These are phyloP conservation scores for Naegleria fowleri DNA, from an alignment of 208 protist genomes.

Conservation along the genomic window DNA sequence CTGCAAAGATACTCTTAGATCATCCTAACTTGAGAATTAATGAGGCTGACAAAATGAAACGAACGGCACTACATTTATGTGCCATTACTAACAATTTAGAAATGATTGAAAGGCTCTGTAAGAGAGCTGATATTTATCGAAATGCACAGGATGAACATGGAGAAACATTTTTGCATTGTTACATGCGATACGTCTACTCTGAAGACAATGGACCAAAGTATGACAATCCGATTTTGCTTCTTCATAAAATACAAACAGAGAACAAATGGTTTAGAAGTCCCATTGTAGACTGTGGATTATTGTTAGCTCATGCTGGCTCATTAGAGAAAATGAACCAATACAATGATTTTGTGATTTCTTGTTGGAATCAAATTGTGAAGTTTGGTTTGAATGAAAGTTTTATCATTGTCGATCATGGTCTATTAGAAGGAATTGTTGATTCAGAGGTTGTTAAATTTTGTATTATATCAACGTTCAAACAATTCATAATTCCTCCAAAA, in stretches of 20 bases:
- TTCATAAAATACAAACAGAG: not conserved
- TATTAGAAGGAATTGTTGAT: not conserved
- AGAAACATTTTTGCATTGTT: not conserved
- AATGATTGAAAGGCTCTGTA: not conserved
- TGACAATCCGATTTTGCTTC: not conserved
- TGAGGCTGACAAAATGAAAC: not conserved
- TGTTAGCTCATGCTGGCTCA: not conserved
- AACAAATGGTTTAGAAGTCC: not conserved
- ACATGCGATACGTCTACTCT: not conserved
- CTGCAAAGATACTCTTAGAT: not conserved
- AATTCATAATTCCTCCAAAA: not conserved
- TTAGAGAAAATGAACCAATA: not conserved
- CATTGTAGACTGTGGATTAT: not conserved
- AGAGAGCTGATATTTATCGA: not conserved
- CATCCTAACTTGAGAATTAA: not conserved
- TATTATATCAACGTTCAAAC: not conserved
- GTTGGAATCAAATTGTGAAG: conserved; percentile 6
- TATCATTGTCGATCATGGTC: not conserved
- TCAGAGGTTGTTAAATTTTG: not conserved
- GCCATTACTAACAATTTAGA: not conserved
- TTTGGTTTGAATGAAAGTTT: not conserved
- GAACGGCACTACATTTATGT: not conserved
- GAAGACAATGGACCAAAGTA: not conserved
- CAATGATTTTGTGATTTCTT: not conserved
- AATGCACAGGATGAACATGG: not conserved